Percentiles rank a stretch among this genome's conserved stretches.
These are phyloP conservation scores for Scedosporium minutisporum DNA, from an alignment of 2,329 filamentous ascomycete species.

Conservation along the genomic window DNA sequence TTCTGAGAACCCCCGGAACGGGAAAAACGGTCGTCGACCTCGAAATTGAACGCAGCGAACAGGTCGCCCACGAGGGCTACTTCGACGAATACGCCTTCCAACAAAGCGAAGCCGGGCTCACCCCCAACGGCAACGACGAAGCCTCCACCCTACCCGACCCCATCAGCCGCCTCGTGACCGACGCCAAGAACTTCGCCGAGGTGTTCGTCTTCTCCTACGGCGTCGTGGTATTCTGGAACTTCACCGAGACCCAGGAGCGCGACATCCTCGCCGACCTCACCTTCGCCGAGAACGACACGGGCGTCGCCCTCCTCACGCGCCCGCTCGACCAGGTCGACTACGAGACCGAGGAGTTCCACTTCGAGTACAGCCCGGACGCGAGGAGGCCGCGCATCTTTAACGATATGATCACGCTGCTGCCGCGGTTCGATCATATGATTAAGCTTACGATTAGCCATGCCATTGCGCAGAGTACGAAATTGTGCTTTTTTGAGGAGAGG, in stretches of 20 bases:
- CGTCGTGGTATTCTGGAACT: slow-evolving; percentile 98
- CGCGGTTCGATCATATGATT: slow-evolving; percentile 92
- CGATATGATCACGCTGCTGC: slow-evolving; percentile 96
- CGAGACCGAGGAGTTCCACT: slow-evolving; percentile 97
- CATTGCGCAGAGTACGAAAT: slow-evolving; percentile 92
- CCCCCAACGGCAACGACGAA: slow-evolving; percentile 21
- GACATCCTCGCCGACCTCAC: slow-evolving; percentile 91
- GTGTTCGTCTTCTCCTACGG: slow-evolving; percentile 97
- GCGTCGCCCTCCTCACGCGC: slow-evolving; percentile 52
- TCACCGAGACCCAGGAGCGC: slow-evolving; percentile 91
- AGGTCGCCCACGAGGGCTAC: slow-evolving; percentile 82
- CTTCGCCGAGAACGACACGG: slow-evolving; percentile 46
- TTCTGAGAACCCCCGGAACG: slow-evolving; percentile 78
- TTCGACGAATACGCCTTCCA: slow-evolving; percentile 62
- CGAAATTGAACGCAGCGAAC: slow-evolving; percentile 90
- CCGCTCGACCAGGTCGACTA: slow-evolving; percentile 83
- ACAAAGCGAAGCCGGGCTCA: slow-evolving; percentile 14
- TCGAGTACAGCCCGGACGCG: slow-evolving; percentile 84
- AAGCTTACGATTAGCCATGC: slow-evolving; percentile 96
- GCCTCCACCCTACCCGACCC: slow-evolving; percentile 31
- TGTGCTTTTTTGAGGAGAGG: slow-evolving; percentile 90
- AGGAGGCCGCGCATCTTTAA: slow-evolving; percentile 90
- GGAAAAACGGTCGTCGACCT: slow-evolving; percentile 89
- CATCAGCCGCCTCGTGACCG: slow-evolving; percentile 51
- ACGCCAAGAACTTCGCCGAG: slow-evolving; percentile 76